Conservation (phyloP, 2,329 filamentous ascomycete genomes). For the Sporothrix sp. region DNA sequence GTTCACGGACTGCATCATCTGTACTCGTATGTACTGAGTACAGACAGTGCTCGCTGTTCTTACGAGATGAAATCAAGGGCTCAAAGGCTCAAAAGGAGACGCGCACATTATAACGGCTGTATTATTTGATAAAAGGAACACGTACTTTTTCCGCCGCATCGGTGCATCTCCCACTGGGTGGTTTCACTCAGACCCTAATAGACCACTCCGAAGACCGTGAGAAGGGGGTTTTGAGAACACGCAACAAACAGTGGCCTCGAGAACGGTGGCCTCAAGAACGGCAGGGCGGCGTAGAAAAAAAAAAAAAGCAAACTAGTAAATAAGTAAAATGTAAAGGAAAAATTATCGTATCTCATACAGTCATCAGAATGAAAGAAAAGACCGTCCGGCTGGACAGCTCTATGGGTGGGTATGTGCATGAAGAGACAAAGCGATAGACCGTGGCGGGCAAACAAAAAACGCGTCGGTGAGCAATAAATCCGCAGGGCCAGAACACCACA, state of each 20-base stretch:
- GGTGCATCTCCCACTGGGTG: no score
- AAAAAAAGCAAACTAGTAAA: not conserved
- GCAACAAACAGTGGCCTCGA: no score
- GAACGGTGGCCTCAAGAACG: no score
- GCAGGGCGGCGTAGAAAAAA: not conserved
- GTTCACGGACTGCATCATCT: no score
- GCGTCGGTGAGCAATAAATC: no score
- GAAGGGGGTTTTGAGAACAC: no score
- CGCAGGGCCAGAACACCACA: no score
- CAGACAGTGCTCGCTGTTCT: not conserved
- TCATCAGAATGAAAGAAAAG: slow-evolving; percentile 11
- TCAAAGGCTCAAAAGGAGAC: not conserved
- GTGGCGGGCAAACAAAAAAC: not conserved
- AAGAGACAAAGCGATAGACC: slow-evolving; percentile 1
- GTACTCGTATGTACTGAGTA: not conserved
- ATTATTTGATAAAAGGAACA: not conserved
- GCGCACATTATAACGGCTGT: not conserved
- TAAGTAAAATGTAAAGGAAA: slow-evolving; percentile 10
- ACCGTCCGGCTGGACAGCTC: not conserved
- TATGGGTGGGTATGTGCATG: slow-evolving; percentile 7
- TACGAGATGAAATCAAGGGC: not conserved
- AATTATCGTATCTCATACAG: slow-evolving; percentile 16
- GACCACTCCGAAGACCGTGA: no score
- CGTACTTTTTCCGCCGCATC: not conserved
- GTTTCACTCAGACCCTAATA: not conserved